Evolutionary conservation across 352 stramenopile genomes (phyloP).

Genomic region (Phytophthora sansomeana): DNA sequence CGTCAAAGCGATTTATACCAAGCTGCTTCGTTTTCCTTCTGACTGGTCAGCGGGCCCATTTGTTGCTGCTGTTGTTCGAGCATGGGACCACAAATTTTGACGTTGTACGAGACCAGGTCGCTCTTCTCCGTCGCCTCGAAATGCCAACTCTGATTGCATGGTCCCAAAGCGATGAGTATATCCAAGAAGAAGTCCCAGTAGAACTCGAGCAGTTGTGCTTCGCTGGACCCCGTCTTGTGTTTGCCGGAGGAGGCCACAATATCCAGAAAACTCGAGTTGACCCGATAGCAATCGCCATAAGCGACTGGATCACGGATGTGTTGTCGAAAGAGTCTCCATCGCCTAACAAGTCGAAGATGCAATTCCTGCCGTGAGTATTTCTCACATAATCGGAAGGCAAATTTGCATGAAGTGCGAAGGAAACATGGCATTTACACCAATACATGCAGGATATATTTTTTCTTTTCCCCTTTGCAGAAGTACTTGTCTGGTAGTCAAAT

Average conservation of each 20-base stretch:
- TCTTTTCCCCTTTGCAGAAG: no score
- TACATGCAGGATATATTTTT: no score
- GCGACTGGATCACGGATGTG: slow-evolving; percentile 29
- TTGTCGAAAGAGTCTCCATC: neutral
- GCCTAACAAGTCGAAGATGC: neutral
- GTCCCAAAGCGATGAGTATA: slow-evolving; percentile 51
- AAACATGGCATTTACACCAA: no score
- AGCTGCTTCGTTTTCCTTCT: slow-evolving; percentile 41
- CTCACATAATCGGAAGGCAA: no score
- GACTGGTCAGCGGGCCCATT: slow-evolving; percentile 36
- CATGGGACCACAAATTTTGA: slow-evolving; percentile 53
- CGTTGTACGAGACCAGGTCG: slow-evolving; percentile 34
- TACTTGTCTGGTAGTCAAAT: no score
- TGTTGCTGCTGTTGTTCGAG: slow-evolving; percentile 44
- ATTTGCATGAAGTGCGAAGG: no score
- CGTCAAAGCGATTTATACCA: slow-evolving; percentile 49
- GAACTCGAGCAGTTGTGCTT: slow-evolving; percentile 39
- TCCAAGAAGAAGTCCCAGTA: slow-evolving; percentile 45
- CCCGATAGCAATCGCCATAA: slow-evolving; percentile 25
- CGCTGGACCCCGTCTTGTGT: slow-evolving; percentile 40
- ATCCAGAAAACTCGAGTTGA: slow-evolving; percentile 62
- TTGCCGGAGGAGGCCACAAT: slow-evolving; percentile 54
- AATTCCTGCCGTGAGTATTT: slow-evolving; percentile 12
- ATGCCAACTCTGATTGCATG: slow-evolving; percentile 50
- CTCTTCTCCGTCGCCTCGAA: slow-evolving; percentile 5